These are phyloP conservation scores for Xylariaceae sp. DNA, from an alignment of 2,329 filamentous ascomycete species.

Conservation along the genomic window DNA sequence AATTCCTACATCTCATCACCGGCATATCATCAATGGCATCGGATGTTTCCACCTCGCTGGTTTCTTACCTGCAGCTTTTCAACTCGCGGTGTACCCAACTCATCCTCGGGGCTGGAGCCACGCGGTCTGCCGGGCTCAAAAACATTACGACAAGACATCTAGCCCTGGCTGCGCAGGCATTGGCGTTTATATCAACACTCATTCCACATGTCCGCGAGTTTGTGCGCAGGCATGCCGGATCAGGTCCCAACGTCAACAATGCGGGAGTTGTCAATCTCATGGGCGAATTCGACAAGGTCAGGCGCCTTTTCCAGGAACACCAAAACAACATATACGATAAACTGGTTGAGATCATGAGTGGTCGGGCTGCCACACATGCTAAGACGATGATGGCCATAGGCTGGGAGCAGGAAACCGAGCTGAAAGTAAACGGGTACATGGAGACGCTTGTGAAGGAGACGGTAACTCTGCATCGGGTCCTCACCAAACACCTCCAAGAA, in stretches of 20 bases:
- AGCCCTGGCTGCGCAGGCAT: slow-evolving; percentile 80
- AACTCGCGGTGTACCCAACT: slow-evolving; percentile 95
- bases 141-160: slow-evolving; percentile 97
- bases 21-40: slow-evolving; percentile 84
- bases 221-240: slow-evolving; percentile 66
- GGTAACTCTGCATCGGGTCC: slow-evolving; percentile 72
- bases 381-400: slow-evolving; percentile 68
- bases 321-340: slow-evolving; percentile 89
- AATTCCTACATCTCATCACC: slow-evolving; percentile 75
- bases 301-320: slow-evolving; percentile 78
- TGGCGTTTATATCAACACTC: slow-evolving; percentile 80
- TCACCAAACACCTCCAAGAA: slow-evolving; percentile 76
- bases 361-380: slow-evolving; percentile 66
- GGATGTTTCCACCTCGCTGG: slow-evolving; percentile 71
- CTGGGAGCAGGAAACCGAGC: slow-evolving; percentile 57
- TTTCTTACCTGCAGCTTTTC: slow-evolving; percentile 87
- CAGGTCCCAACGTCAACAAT: slow-evolving; percentile 36
- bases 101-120: slow-evolving; percentile 91
- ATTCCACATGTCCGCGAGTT: slow-evolving; percentile 91
- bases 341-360: slow-evolving; percentile 85
- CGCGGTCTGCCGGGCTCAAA: slow-evolving; percentile 78
- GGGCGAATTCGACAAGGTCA: slow-evolving; percentile 83
- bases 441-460: slow-evolving; percentile 85
- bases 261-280: slow-evolving; percentile 55
- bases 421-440: slow-evolving; percentile 64